Evolutionary conservation across 1,139 yeast genomes (phyloP).

Genomic region (Yamadazyma diospyri): DNA sequence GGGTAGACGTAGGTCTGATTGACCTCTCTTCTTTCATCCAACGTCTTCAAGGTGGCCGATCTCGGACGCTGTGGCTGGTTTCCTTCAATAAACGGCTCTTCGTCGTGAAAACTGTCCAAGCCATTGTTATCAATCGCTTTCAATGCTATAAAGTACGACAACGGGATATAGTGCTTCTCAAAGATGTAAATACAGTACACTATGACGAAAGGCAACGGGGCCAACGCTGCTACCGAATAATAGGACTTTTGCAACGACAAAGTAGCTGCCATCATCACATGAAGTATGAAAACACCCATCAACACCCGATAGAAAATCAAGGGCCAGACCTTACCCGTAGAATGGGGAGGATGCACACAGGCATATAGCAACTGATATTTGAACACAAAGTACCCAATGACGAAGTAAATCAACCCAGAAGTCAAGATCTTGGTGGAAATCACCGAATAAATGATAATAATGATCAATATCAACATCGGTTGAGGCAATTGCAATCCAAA

Average conservation of each 20-base stretch:
- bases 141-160: conserved; percentile 81
- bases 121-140: conserved; percentile 39
- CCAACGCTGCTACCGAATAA: conserved; percentile 62
- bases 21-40: conserved; percentile 66
- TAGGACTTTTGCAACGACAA: conserved; percentile 77
- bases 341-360: conserved; percentile 68
- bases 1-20: conserved; percentile 78
- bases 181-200: conserved; percentile 73
- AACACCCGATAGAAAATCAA: conserved; percentile 57
- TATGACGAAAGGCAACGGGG: conserved; percentile 74
- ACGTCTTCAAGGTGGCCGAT: conserved; percentile 31
- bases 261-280: conserved; percentile 89
- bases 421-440: conserved; percentile 62
- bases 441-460: conserved; percentile 59
- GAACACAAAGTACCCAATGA: conserved; percentile 60
- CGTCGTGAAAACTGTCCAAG: conserved; percentile 14
- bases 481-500: conserved; percentile 66
- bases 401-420: conserved; percentile 61
- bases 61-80: conserved; percentile 1
- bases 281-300: conserved; percentile 61
- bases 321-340: conserved; percentile 72
- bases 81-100: conserved; percentile 14
- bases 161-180: conserved; percentile 75
- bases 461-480: conserved; percentile 58
- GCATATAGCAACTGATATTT: conserved; percentile 64